Evolutionary conservation across 495 filamentous ascomycete species (phyloP).

Genomic region (Hyaloscypha variabilis): DNA sequence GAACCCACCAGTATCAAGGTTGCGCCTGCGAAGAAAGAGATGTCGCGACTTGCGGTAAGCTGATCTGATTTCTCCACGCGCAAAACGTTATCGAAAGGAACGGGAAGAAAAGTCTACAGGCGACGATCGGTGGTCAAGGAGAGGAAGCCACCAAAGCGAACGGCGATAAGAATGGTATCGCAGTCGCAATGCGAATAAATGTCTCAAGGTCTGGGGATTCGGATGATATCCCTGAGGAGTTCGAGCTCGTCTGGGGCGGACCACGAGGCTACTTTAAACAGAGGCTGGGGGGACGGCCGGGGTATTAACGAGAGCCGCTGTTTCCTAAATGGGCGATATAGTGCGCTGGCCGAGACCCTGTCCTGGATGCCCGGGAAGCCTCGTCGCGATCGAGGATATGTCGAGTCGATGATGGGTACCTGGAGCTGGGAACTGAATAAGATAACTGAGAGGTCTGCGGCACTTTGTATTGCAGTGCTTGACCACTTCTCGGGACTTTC

Average conservation of each 20-base stretch:
- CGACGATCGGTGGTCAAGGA: slow-evolving; percentile 9
- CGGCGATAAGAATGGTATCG: slow-evolving; percentile 19
- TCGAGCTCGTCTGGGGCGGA: slow-evolving; percentile 1
- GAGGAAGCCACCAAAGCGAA: slow-evolving; percentile 2
- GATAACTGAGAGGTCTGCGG: not conserved
- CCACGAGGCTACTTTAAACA: slow-evolving; percentile 15
- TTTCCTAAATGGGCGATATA: slow-evolving; percentile 1
- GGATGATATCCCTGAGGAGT: slow-evolving; percentile 16
- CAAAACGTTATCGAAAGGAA: slow-evolving; percentile 19
- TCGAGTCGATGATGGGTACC: not conserved
- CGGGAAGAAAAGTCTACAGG: slow-evolving; percentile 3
- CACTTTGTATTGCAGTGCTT: not conserved
- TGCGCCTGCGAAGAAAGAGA: not conserved
- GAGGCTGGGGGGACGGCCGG: slow-evolving; percentile 19
- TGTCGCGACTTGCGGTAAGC: slow-evolving; percentile 10
- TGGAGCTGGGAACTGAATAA: not conserved
- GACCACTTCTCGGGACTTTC: not conserved
- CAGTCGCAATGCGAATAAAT: slow-evolving; percentile 7
- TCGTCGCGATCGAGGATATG: not conserved
- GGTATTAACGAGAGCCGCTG: not conserved
- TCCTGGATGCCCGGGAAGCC: not conserved
- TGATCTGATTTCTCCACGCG: slow-evolving; percentile 14
- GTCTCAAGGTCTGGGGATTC: slow-evolving; percentile 13
- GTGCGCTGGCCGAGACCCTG: not conserved
- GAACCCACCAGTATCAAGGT: not conserved